phyloP scores from a whole-genome alignment of 2,329 filamentous ascomycete species.

The Aspergillus amoenus region DNA sequence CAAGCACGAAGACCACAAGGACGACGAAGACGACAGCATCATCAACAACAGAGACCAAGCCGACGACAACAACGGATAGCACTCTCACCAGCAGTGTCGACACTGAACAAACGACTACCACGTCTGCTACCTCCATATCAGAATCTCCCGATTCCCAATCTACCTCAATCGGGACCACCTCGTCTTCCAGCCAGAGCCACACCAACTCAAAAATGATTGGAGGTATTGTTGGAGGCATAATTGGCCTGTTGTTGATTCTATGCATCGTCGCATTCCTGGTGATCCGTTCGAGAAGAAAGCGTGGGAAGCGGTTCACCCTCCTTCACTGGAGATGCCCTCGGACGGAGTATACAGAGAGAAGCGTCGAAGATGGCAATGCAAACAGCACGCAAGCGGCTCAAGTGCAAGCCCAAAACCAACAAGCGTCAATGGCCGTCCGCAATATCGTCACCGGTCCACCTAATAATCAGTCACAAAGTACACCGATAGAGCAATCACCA shows the following conservation, averaged over 20 bases:
- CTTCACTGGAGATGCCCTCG: conserved; percentile 8
- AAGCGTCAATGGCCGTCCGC: not conserved
- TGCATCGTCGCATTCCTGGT: conserved; percentile 7
- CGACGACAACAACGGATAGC: not conserved
- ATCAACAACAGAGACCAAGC: not conserved
- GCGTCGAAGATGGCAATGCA: not conserved
- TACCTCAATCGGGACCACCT: not conserved
- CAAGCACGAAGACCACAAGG: not conserved
- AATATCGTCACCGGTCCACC: not conserved
- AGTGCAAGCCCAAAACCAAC: not conserved
- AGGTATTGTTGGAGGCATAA: conserved; percentile 4
- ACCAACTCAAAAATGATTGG: conserved; percentile 4
- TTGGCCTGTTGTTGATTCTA: conserved; percentile 3
- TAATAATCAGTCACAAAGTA: not conserved
- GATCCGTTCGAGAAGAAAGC: conserved; percentile 3
- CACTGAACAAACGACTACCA: not conserved
- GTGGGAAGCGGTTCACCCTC: conserved; percentile 9
- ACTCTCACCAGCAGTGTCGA: not conserved
- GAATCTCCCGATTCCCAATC: not conserved
- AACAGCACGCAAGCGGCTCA: not conserved
- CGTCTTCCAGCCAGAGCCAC: not conserved
- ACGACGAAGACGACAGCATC: not conserved
- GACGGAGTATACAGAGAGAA: not conserved
- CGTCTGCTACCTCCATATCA: not conserved
- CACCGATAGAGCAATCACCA: not conserved